Conservation (phyloP, 2,329 filamentous ascomycete species). For the Aspergillus cejpii region DNA sequence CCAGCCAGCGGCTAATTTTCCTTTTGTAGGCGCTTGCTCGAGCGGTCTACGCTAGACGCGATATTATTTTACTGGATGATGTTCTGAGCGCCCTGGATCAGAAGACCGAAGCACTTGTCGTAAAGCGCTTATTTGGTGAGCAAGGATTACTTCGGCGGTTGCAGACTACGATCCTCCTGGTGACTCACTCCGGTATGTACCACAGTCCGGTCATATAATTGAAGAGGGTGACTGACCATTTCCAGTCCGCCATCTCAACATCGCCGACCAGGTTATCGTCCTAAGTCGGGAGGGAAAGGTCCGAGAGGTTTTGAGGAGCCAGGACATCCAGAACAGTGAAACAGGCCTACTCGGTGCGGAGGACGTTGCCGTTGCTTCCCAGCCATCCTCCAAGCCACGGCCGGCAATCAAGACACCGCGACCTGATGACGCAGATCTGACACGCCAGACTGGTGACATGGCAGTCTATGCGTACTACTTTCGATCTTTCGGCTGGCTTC, state of each 20-base stretch:
- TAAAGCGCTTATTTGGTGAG: conserved; percentile 35
- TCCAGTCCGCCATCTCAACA: conserved; percentile 4
- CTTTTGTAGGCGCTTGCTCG: conserved; percentile 33
- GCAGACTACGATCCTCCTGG: conserved; percentile 28
- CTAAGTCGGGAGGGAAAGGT: conserved; percentile 2
- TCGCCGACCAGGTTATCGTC: conserved; percentile 4
- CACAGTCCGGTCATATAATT: too few species aligned
- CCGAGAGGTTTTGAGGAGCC: too few species aligned
- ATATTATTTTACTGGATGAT: conserved; percentile 43
- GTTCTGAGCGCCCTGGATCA: conserved; percentile 42
- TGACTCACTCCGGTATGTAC: conserved; percentile 18
- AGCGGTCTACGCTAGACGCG: conserved; percentile 39
- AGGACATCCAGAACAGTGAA: not conserved
- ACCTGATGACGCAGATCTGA: not conserved
- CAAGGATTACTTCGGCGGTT: conserved; percentile 35
- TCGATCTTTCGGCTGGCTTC: conserved; percentile 1
- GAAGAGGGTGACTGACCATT: not conserved
- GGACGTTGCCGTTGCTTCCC: not conserved
- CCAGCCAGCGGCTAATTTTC: too few species aligned
- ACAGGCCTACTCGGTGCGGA: not conserved
- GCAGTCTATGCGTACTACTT: conserved; percentile 13
- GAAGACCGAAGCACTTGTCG: conserved; percentile 38
- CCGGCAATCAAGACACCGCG: not conserved
- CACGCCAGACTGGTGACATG: conserved; percentile 5
- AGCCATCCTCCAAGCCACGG: not conserved